Conservation (phyloP, 2,329 filamentous ascomycete species). For the Colletotrichum zoysiae region DNA sequence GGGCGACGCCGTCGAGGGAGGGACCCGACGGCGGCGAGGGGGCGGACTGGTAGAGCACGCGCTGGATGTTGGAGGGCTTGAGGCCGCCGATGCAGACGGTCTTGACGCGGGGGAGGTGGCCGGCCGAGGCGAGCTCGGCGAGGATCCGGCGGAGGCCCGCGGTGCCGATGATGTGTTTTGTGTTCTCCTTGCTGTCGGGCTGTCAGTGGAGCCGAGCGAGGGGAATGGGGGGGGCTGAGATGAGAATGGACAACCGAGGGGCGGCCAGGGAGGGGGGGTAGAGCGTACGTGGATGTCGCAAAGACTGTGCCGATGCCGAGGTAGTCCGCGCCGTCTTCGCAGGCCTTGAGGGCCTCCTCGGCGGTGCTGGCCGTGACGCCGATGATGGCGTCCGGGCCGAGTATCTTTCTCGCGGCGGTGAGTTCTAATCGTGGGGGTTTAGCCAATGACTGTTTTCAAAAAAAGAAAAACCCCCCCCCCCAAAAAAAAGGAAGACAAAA, state of each 20-base stretch:
- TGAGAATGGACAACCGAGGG: background rate
- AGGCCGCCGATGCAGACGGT: constrained; percentile 92
- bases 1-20: constrained; percentile 81
- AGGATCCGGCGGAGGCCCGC: constrained; percentile 78
- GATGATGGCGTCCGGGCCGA: constrained; percentile 84
- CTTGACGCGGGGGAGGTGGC: constrained; percentile 58
- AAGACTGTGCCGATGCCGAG: constrained; percentile 92
- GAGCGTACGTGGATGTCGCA: constrained; percentile 78
- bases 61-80: constrained; percentile 79
- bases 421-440: constrained; percentile 60
- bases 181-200: constrained; percentile 82
- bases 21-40: constrained; percentile 60
- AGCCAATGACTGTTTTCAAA: background rate
- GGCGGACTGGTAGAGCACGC: constrained; percentile 78
- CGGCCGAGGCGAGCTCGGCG: constrained; percentile 64
- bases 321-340: constrained; percentile 85
- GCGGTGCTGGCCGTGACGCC: constrained; percentile 86
- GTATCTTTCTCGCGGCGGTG: constrained; percentile 74
- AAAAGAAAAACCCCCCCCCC: too few species aligned
- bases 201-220: background rate
- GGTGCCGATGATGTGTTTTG: constrained; percentile 83
- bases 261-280: background rate
- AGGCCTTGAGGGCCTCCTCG: constrained; percentile 79
- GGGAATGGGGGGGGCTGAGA: too few species aligned
- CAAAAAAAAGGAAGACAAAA: background rate